These are phyloP conservation scores for Trichoderma erinaceum DNA, from an alignment of 495 filamentous ascomycete genomes.

Conservation along the genomic window DNA sequence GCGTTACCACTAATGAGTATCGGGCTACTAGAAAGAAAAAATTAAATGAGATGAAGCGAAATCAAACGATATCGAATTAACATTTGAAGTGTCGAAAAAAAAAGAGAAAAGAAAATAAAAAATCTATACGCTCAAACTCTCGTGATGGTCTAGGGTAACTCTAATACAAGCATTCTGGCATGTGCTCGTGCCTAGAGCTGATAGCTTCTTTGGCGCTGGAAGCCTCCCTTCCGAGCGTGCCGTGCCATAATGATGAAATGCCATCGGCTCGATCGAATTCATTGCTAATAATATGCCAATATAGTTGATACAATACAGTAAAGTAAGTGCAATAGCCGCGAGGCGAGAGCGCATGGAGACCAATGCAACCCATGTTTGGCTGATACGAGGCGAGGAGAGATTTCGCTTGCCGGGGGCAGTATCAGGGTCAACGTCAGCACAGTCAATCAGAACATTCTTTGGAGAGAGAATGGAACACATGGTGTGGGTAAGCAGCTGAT, in stretches of 20 bases:
- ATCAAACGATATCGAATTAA: neutral
- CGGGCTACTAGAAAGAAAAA: neutral
- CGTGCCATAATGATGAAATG: neutral
- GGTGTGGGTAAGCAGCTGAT: neutral
- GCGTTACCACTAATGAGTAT: too few species aligned
- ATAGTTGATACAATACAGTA: neutral
- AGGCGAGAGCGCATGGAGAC: neutral
- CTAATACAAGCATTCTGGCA: neutral
- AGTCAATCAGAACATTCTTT: neutral
- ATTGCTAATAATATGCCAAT: neutral
- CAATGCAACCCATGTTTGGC: neutral
- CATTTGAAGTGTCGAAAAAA: neutral
- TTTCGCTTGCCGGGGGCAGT: neutral
- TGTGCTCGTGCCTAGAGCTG: neutral
- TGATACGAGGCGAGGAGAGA: neutral
- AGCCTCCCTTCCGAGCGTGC: neutral
- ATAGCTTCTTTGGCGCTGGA: neutral
- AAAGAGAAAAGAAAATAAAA: neutral
- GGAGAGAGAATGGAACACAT: neutral
- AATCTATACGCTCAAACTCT: neutral
- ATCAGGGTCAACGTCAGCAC: neutral
- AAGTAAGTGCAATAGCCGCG: too few species aligned
- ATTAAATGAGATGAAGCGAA: neutral
- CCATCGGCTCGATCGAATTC: neutral
- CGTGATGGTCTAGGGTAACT: slow-evolving; percentile 8